Percentiles rank a stretch among this genome's conserved stretches.
These are phyloP conservation scores for Lojkania enalia DNA, from an alignment of 2,329 filamentous ascomycete genomes.

Conservation along the genomic window DNA sequence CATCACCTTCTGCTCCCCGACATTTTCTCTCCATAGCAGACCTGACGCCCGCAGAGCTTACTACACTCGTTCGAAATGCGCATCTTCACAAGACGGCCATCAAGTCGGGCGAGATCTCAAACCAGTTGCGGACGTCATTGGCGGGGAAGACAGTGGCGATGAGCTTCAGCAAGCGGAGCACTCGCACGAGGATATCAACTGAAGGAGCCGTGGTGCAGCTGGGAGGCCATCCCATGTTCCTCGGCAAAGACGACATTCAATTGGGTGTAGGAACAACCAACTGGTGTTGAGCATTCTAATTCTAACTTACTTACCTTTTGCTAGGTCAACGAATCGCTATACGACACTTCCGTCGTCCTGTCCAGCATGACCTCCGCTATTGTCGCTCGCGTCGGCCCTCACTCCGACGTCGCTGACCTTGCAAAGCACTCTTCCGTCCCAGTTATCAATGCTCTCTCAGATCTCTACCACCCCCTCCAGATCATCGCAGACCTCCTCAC, in stretches of 20 bases:
- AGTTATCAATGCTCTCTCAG: slow-evolving; percentile 68
- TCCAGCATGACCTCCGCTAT: slow-evolving; percentile 67
- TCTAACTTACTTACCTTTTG: slow-evolving; percentile 10
- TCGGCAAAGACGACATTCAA: slow-evolving; percentile 95
- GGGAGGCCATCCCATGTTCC: slow-evolving; percentile 93
- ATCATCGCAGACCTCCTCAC: slow-evolving; percentile 94
- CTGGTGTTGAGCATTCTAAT: not conserved
- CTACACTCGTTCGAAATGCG: slow-evolving; percentile 81
- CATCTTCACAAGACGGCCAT: slow-evolving; percentile 73
- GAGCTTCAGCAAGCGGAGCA: slow-evolving; percentile 96
- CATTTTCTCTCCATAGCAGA: slow-evolving; percentile 93
- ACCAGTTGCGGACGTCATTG: slow-evolving; percentile 64
- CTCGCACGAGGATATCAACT: slow-evolving; percentile 88
- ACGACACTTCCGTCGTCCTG: slow-evolving; percentile 88
- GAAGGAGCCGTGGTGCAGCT: slow-evolving; percentile 87
- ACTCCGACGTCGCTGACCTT: slow-evolving; percentile 53
- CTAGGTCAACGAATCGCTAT: slow-evolving; percentile 88
- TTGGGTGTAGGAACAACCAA: slow-evolving; percentile 66
- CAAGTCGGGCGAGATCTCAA: slow-evolving; percentile 68
- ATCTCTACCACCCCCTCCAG: slow-evolving; percentile 92
- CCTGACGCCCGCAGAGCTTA: slow-evolving; percentile 77
- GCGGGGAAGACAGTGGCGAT: slow-evolving; percentile 83
- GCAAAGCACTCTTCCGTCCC: slow-evolving; percentile 54
- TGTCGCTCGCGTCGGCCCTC: slow-evolving; percentile 57
- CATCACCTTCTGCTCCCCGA: slow-evolving; percentile 67